phyloP scores from a whole-genome alignment of 2,329 filamentous ascomycete species.

The Grosmannia huntii region DNA sequence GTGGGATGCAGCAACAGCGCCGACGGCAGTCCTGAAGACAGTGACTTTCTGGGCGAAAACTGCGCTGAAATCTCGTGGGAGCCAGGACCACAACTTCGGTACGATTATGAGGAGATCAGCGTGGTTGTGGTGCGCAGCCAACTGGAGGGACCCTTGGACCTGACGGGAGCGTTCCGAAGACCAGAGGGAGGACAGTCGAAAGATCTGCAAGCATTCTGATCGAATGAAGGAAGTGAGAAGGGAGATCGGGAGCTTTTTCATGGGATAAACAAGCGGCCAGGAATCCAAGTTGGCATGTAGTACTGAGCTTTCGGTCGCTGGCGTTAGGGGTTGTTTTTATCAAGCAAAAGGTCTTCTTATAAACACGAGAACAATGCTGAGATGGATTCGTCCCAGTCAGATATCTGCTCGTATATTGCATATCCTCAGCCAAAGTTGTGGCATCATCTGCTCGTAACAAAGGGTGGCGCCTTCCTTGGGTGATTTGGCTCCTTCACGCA shows the following conservation, averaged over 20 bases:
- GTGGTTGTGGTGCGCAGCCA: slow-evolving; percentile 21
- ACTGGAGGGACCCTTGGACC: slow-evolving; percentile 9
- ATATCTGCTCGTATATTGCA: not conserved
- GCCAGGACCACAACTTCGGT: slow-evolving; percentile 13
- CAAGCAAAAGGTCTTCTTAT: not conserved
- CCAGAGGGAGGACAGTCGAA: not conserved
- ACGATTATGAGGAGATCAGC: slow-evolving; percentile 21
- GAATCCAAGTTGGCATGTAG: not conserved
- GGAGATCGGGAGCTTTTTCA: not conserved
- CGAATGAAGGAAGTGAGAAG: not conserved
- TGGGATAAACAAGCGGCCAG: not conserved
- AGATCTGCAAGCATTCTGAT: not conserved
- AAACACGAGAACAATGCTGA: not conserved
- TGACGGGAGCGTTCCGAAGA: slow-evolving; percentile 5
- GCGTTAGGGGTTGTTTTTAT: not conserved
- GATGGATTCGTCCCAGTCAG: not conserved
- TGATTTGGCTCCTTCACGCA: not conserved
- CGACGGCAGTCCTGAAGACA: not conserved
- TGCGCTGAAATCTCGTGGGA: slow-evolving; percentile 6
- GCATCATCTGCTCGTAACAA: not conserved
- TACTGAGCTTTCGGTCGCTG: not conserved
- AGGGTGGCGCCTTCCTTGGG: not conserved
- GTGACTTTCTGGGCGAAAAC: not conserved
- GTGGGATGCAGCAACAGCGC: not conserved
- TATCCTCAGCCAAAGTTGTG: not conserved